phyloP scores from a whole-genome alignment of 2,329 filamentous ascomycete genomes.

The Hypoxylon sp. region DNA sequence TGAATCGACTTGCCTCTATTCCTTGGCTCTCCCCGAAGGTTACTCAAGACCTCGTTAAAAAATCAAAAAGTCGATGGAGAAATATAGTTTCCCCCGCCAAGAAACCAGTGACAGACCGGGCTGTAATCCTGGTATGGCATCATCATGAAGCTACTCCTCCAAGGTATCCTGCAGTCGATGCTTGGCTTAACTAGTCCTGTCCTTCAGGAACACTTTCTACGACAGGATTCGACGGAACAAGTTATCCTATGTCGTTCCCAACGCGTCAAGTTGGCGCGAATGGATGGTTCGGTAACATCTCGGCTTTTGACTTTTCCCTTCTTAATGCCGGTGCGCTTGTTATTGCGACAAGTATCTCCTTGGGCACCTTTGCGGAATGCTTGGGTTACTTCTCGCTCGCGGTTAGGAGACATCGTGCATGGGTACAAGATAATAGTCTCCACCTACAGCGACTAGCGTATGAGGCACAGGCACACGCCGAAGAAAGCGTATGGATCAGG shows the following conservation, averaged over 20 bases:
- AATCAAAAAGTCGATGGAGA: not conserved
- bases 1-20: slow-evolving; percentile 1
- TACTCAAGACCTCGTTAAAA: not conserved
- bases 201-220: not conserved
- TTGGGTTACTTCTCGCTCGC: not conserved
- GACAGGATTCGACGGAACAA: not conserved
- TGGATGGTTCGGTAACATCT: not conserved
- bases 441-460: not conserved
- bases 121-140: not conserved
- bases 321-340: not conserved
- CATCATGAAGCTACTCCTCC: not conserved
- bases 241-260: not conserved
- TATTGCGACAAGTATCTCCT: not conserved
- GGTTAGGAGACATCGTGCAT: not conserved
- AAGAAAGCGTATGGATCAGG: not conserved
- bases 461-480: not conserved
- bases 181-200: not conserved
- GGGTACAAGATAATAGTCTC: not conserved
- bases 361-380: not conserved
- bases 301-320: not conserved
- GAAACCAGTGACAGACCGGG: not conserved
- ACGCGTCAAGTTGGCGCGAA: not conserved
- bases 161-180: not conserved
- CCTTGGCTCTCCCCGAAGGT: not conserved
- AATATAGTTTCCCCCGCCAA: not conserved